Base-by-base conservation (phyloP, 768 basidiomycete genomes). In the Coprinellus aureogranulatus region DNA sequence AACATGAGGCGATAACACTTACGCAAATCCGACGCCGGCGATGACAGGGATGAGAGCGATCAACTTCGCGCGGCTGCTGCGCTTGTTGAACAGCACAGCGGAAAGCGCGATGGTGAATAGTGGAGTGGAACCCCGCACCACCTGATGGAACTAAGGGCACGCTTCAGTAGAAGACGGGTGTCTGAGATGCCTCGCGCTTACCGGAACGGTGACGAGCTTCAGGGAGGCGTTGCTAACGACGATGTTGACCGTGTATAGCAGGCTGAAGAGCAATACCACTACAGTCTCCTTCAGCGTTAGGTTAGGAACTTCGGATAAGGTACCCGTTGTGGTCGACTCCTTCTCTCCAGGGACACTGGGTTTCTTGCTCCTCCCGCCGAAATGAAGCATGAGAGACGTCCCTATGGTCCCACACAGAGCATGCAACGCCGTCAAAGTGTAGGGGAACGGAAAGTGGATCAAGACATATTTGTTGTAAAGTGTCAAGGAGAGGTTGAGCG, bases 401-500 rank as follows among this genome's bases (percentile, higher is more conserved):
- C 97, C 97, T 18, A 91, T 71, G 25, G 87, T 82, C 0, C 94
- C 93, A 61, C 87, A 91, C 12, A 98, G 77, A 3, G 96, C 89
- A 67, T 98, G 96, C 4, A 97, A 64, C 4, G 94, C 94, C 1
- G 96, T 98, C 23, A 99, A 81, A 2, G 93, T 90, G 77, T 98
- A 98, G 2, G 96, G 95, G 65, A 92, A 98, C 0, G 97, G 97
- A 68, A 98, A 98, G 55, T 82, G 84, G 53, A 91, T 87, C 60
- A 99, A 85, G 18, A 98, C 87, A 37, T 84, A 81, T 73, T 99
- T 99, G 82, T 99, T 99, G 74, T 92, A 97, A 44, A 99, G 76
- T 8, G 96, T 98, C 61, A 99, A 83, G 11, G 84, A 82, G 27
- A 98, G 86, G 72, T 98, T 98, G 81, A 95, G 89, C 59, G 76